Evolutionary conservation across 208 protist species (phyloP).

Genomic region (Leishmania turanica): DNA sequence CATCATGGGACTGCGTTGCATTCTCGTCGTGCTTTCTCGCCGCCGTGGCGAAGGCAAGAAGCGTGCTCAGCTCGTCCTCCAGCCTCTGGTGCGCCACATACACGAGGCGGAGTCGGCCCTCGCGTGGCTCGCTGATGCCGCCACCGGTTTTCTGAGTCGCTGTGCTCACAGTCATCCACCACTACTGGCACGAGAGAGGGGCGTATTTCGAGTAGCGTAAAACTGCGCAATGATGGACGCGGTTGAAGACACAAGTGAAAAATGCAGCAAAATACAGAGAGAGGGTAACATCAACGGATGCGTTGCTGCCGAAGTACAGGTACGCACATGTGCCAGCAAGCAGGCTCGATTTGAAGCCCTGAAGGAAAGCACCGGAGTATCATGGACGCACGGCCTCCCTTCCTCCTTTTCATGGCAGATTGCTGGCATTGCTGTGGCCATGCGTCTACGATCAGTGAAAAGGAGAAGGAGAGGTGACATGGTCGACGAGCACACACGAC

Average conservation of each 20-base stretch:
- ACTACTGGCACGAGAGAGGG: neutral
- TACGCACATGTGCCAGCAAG: neutral
- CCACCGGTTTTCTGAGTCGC: neutral
- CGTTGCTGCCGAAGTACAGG: neutral
- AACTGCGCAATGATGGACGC: neutral
- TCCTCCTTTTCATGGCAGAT: neutral
- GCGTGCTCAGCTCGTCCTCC: conserved; percentile 31
- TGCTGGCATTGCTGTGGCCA: neutral
- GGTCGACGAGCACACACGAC: neutral
- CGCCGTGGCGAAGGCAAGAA: conserved; percentile 19
- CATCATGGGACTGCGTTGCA: neutral
- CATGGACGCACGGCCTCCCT: neutral
- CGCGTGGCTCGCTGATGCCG: conserved; percentile 10
- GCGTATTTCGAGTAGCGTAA: neutral
- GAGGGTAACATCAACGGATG: neutral
- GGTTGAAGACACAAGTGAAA: neutral
- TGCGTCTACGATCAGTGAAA: neutral
- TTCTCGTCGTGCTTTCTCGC: conserved; percentile 14
- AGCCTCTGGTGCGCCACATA: conserved; percentile 39
- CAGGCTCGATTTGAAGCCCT: neutral
- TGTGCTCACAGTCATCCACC: conserved; percentile 8
- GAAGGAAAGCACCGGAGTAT: neutral
- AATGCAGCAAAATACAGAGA: neutral
- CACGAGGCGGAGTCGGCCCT: conserved; percentile 25
- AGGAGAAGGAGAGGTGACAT: neutral